Base-by-base conservation (phyloP, 2,329 filamentous ascomycete genomes). In the Alternaria hordeiaustralica region DNA sequence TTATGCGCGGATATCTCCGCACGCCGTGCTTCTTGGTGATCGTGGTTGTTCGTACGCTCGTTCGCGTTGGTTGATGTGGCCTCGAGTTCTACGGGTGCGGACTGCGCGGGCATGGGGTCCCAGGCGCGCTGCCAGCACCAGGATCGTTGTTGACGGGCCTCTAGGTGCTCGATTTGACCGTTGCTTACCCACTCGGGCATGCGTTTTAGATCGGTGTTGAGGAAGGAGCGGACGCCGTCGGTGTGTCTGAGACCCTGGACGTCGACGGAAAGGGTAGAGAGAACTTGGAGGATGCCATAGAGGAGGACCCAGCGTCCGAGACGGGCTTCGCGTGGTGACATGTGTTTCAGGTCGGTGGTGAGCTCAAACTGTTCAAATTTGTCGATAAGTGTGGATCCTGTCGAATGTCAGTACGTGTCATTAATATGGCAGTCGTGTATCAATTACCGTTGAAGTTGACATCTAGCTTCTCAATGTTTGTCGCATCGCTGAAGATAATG, bases 291-390 rank as follows among this genome's bases (percentile, higher is more conserved):
- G 47, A 81, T 75, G 36, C 76, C 79, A 60, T 83, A 82, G 25
- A 83, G 68, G 8, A 83, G 77, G 21, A 83, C 71, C 82, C 82
- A 83, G 13, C 80, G 79, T 18, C 81, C 82, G 28, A 82, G 76
- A 18, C 82, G 80, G 36, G 80, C 81, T 66, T 82, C 79, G 20
- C 78, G 76, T 3, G 80, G 79, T 1, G 80, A 75, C 33, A 72
- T 64, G 20, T 69, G 69, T 43, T 73, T 73, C 18, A 80, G 68
- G 28, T 77, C 71, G 4, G 77, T 71, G 3, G 68, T 73, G 44
- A 82, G 77, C 61, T 83, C 81, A 71, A 81, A 82, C 20, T 75
- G 71, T 30, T 79, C 73, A 58, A 82, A 81, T n/a, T 71, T 70
- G 62, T 82, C 81, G 54, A 82, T 78, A 1, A 83, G 72, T 8